Conservation (phyloP, 2,329 filamentous ascomycete genomes). For the Gaeumannomyces tritici region DNA sequence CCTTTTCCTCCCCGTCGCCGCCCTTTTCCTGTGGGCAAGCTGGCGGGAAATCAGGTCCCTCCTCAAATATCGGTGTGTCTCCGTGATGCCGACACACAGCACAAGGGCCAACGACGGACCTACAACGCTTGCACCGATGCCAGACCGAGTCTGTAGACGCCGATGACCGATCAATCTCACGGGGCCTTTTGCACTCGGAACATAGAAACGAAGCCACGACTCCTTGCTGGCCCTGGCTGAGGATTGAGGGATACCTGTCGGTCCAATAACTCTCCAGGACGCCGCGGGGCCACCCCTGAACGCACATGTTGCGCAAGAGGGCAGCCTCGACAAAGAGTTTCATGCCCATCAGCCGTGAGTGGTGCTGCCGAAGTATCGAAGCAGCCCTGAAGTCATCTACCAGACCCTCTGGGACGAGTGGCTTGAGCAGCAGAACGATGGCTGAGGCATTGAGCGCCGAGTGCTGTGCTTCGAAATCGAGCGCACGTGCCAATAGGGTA, state of each 20-base stretch:
- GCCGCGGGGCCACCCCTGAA: constrained; percentile 42
- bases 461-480: constrained; percentile 45
- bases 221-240: constrained; percentile 42
- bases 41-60: background rate
- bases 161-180: constrained; percentile 37
- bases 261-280: constrained; percentile 39
- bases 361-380: constrained; percentile 49
- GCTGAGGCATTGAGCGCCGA: constrained; percentile 51
- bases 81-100: constrained; percentile 49
- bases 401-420: constrained; percentile 42
- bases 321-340: constrained; percentile 51
- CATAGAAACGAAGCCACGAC: constrained; percentile 46
- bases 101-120: constrained; percentile 42
- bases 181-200: constrained; percentile 44
- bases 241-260: constrained; percentile 44
- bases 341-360: constrained; percentile 49
- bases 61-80: constrained; percentile 21
- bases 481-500: constrained; percentile 38
- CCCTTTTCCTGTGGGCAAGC: background rate
- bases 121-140: constrained; percentile 46
- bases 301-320: constrained; percentile 50
- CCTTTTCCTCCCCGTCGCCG: background rate
- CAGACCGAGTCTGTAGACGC: constrained; percentile 37
- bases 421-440: constrained; percentile 50
- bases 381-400: constrained; percentile 46